These are phyloP conservation scores for Colletotrichum endophyticum DNA, from an alignment of 2,329 filamentous ascomycete species.

Conservation along the genomic window DNA sequence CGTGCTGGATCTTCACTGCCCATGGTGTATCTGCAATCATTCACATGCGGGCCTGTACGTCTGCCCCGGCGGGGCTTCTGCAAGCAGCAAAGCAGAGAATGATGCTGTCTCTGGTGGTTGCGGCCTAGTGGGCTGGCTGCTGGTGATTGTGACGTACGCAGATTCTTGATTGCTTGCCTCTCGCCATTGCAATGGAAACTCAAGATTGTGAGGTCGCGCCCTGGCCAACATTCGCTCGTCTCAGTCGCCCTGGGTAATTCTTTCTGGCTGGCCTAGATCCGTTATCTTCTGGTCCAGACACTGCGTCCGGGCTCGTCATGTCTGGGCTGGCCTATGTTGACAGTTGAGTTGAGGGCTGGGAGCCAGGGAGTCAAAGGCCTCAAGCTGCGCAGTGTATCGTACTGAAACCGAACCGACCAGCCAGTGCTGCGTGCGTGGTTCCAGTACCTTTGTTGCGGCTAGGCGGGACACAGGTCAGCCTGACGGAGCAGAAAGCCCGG, in stretches of 20 bases:
- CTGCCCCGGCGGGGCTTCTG: background rate
- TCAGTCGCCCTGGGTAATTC: background rate
- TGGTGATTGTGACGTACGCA: background rate
- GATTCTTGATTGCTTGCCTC: background rate
- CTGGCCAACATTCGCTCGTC: background rate
- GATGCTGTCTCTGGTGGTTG: background rate
- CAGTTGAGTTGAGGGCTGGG: background rate
- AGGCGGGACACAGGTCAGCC: background rate
- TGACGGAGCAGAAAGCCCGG: slow-evolving; percentile 1
- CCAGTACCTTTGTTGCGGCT: background rate
- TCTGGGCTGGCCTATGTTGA: background rate
- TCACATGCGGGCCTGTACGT: background rate
- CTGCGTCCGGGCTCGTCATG: background rate
- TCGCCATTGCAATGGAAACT: slow-evolving; percentile 1
- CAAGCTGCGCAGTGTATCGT: background rate
- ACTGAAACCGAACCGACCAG: background rate
- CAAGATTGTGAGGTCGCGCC: background rate
- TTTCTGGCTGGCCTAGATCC: background rate
- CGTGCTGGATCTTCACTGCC: background rate
- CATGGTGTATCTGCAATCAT: background rate
- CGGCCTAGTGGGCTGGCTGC: background rate
- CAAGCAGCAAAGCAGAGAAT: background rate
- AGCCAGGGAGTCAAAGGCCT: background rate
- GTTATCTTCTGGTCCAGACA: background rate
- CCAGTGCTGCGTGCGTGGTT: slow-evolving; percentile 9